phyloP scores from a whole-genome alignment of 179 eudicot species.

The Silene coronaria region DNA sequence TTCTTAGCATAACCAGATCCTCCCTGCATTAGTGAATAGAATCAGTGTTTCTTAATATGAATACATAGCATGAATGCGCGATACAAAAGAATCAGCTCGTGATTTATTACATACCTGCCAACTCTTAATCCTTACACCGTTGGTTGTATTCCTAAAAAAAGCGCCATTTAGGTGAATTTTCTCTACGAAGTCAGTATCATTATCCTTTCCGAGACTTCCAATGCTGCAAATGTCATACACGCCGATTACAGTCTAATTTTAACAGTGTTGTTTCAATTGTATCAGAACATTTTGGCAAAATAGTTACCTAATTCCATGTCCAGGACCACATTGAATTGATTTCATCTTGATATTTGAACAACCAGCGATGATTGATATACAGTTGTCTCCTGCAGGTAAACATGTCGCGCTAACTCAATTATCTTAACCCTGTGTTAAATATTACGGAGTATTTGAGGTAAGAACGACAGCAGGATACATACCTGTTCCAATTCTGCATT shows the following conservation, averaged over 20 bases:
- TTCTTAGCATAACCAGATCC: slow-evolving; percentile 74
- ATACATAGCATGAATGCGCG: neutral
- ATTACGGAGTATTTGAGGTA: no score
- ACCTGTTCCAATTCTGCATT: slow-evolving; percentile 75
- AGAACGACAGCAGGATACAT: no score
- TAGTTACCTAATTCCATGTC: slow-evolving; percentile 83
- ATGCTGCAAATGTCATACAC: slow-evolving; percentile 45
- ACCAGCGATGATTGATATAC: slow-evolving; percentile 73
- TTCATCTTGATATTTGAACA: slow-evolving; percentile 85
- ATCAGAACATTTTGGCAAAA: neutral
- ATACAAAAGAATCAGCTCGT: no score
- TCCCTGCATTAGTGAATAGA: slow-evolving; percentile 42
- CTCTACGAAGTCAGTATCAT: slow-evolving; percentile 57
- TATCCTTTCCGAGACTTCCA: slow-evolving; percentile 87
- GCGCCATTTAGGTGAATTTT: slow-evolving; percentile 64
- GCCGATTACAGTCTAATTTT: slow-evolving; percentile 4
- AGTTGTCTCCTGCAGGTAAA: slow-evolving; percentile 63
- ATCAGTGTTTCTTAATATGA: neutral
- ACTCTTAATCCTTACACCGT: slow-evolving; percentile 82
- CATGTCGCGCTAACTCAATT: neutral
- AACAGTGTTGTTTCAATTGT: neutral
- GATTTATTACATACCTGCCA: slow-evolving; percentile 56
- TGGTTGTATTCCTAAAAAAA: slow-evolving; percentile 53
- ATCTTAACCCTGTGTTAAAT: no score
- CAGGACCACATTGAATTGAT: slow-evolving; percentile 80